Evolutionary conservation across 2,329 filamentous ascomycete species (phyloP).

Genomic region (Fusarium dlaminii): DNA sequence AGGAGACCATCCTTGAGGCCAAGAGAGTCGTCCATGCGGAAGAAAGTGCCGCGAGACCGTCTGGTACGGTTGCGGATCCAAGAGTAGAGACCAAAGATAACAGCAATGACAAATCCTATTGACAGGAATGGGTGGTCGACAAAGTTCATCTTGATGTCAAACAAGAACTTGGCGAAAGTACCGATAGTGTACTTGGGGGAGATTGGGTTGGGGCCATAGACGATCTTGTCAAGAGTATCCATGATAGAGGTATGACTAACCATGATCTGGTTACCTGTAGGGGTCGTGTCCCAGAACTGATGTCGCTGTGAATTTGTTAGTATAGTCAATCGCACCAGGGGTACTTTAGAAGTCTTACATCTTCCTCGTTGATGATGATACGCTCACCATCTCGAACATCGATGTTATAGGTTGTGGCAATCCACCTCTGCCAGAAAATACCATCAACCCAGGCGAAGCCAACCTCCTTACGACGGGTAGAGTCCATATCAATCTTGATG

Average conservation of each 20-base stretch:
- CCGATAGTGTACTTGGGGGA: constrained; percentile 81
- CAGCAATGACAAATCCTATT: constrained; percentile 65
- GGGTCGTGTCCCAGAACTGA: constrained; percentile 93
- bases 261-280: constrained; percentile 88
- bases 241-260: constrained; percentile 90
- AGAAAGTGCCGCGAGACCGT: constrained; percentile 65
- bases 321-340: neutral
- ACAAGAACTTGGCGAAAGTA: constrained; percentile 75
- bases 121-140: constrained; percentile 68
- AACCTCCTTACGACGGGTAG: constrained; percentile 86
- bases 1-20: constrained; percentile 73
- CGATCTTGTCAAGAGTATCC: constrained; percentile 81
- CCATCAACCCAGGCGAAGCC: constrained; percentile 98
- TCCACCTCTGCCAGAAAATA: constrained; percentile 97
- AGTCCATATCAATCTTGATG: constrained; percentile 91
- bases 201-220: constrained; percentile 75
- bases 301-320: constrained; percentile 72
- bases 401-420: constrained; percentile 93
- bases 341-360: constrained; percentile 69
- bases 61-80: constrained; percentile 66
- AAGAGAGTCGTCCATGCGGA: constrained; percentile 68
- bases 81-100: constrained; percentile 62
- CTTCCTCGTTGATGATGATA: constrained; percentile 96
- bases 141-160: constrained; percentile 68
- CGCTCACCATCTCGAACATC: constrained; percentile 88